Evolutionary conservation across 139 green algal genomes (phyloP), one percentile per base, ranked within the genome.

Genomic region (Pleodorina starrii): DNA sequence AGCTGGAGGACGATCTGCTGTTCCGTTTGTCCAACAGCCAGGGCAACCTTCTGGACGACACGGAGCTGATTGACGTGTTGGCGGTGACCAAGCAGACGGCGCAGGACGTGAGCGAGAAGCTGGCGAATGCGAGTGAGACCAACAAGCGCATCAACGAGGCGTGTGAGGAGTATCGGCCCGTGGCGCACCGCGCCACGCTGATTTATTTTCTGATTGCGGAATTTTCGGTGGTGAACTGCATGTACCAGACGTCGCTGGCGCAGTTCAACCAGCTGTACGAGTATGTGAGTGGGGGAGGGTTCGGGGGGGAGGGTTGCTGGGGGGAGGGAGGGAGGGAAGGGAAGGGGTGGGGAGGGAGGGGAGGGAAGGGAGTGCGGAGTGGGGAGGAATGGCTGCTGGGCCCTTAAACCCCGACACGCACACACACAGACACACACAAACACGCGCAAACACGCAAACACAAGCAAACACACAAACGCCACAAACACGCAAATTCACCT

Each of bases 121-220:
- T 99, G 80, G 88, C 91, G 50, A 97, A 96, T 40, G 97, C 97
- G 10, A 95, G 76, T n/a, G 97, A 98, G 90, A 99, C 97, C 21
- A 97, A 98, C 91, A 94, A 95, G 87, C 96, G 96, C 87, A 99
- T 99, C 94, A 98, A 95, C 57, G 97, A 97, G 86, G 96, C 97
- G 14, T 99, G 97, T 85, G 97, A 99, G 92, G 97, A 99, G 95
- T 99, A 98, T 94, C 93, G 96, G 19, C 95, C 96, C 27, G 97
- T 98, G 2, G 97, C 97, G 11, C 95, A 97, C 90, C 92, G 97
- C 57, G 97, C 97, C 42, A 97, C 94, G 27, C 93, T 99, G 2
- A 89, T 99, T 43, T 99, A 99, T 93, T 99, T 99, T 93, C 91
- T 99, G 32, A 97, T 99, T 84, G 95, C 96, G 54, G 96, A 99